phyloP scores from a whole-genome alignment of 2,329 filamentous ascomycete genomes.

The Phyllosticta citribraziliensis region DNA sequence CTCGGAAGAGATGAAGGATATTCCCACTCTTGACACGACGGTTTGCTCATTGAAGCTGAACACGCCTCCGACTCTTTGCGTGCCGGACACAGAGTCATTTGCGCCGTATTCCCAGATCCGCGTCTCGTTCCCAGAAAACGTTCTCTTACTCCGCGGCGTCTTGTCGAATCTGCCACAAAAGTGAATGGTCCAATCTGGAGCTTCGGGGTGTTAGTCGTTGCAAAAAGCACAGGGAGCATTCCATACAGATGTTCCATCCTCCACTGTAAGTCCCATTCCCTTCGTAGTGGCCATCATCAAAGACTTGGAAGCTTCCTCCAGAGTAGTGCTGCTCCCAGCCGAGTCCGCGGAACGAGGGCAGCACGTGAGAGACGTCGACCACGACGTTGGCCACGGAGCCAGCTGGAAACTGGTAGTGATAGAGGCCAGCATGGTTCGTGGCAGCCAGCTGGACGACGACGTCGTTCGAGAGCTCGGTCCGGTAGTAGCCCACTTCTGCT shows the following conservation, averaged over 20 bases:
- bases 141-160: constrained; percentile 18
- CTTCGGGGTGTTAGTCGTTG: constrained; percentile 13
- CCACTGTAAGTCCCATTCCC: constrained; percentile 55
- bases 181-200: constrained; percentile 53
- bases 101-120: constrained; percentile 16
- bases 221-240: not conserved
- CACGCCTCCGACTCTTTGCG: constrained; percentile 32
- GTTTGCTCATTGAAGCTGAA: constrained; percentile 42
- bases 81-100: constrained; percentile 20
- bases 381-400: constrained; percentile 37
- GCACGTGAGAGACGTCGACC: constrained; percentile 54
- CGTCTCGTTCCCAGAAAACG: constrained; percentile 22
- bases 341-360: constrained; percentile 51
- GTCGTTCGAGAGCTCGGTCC: constrained; percentile 43
- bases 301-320: constrained; percentile 47
- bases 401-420: constrained; percentile 48
- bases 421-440: constrained; percentile 47
- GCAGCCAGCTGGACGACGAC: constrained; percentile 50
- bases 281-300: constrained; percentile 45
- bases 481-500: constrained; percentile 53
- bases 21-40: constrained; percentile 52
- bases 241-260: constrained; percentile 49
- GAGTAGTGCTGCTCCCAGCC: constrained; percentile 54
- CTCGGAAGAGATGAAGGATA: constrained; percentile 55
- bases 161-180: constrained; percentile 53